Evolutionary conservation across 176 grass and related monocot species (phyloP).

Genomic region (Avena sativa): DNA sequence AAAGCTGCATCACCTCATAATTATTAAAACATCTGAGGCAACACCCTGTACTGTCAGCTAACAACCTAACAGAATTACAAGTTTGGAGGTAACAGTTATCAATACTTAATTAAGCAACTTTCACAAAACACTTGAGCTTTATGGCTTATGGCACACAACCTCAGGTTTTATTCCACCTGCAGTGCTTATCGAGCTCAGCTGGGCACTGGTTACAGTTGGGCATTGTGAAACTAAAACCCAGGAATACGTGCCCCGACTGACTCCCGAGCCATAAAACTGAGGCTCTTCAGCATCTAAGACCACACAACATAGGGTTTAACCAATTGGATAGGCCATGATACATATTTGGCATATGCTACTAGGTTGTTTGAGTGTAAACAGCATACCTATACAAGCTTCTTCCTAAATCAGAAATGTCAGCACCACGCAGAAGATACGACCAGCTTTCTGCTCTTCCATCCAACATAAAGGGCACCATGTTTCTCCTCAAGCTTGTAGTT

Average conservation of each 20-base stretch:
- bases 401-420: constrained; percentile 37
- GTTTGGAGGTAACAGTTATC: constrained; percentile 4
- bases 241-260: neutral
- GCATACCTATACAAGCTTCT: constrained; percentile 52
- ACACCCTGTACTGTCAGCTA: neutral
- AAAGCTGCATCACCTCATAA: constrained; percentile 5
- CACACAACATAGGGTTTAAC: constrained; percentile 3
- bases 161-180: neutral
- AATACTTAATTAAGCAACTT: neutral
- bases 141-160: neutral
- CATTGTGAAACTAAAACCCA: neutral
- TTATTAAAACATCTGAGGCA: neutral
- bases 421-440: constrained; percentile 67
- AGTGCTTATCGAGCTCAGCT: neutral
- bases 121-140: neutral
- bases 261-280: neutral
- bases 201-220: neutral
- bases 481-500: constrained; percentile 57
- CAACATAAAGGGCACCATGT: constrained; percentile 59
- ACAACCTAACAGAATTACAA: neutral
- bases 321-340: neutral
- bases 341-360: constrained; percentile 14
- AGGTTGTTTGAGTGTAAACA: constrained; percentile 20
- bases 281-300: neutral
- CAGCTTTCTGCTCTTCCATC: constrained; percentile 64